phyloP scores from a whole-genome alignment of 2,329 filamentous ascomycete species.

The Rhynchosporium agropyri region DNA sequence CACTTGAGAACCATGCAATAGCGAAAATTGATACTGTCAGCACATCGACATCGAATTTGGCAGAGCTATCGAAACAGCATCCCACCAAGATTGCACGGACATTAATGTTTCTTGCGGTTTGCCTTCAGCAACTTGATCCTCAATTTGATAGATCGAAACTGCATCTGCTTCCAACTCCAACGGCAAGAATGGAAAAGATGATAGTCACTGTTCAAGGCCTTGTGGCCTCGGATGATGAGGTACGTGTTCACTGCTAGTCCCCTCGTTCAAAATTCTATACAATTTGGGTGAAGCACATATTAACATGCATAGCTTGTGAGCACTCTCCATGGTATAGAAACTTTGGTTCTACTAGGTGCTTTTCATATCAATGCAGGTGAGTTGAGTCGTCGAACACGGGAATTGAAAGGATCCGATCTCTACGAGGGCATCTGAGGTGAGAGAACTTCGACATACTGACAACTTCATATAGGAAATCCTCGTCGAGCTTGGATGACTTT shows the following conservation, averaged over 20 bases:
- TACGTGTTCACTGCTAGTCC: too few relatives aligned
- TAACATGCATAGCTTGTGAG: constrained; percentile 41
- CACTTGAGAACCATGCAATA: constrained; percentile 22
- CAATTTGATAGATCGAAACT: constrained; percentile 34
- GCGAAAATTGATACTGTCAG: constrained; percentile 15
- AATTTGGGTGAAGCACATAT: too few relatives aligned
- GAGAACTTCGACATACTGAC: not conserved
- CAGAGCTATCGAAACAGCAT: constrained; percentile 31
- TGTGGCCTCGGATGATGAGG: constrained; percentile 51
- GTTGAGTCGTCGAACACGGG: not conserved
- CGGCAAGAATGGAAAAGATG: constrained; percentile 37
- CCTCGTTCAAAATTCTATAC: too few relatives aligned
- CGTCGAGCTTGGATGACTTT: constrained; percentile 53
- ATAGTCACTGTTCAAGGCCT: constrained; percentile 35
- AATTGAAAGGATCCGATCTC: not conserved
- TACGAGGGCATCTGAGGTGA: not conserved
- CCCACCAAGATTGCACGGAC: constrained; percentile 37
- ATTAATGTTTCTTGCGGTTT: constrained; percentile 38
- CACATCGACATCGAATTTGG: constrained; percentile 31
- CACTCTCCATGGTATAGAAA: constrained; percentile 55
- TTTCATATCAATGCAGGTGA: constrained; percentile 47
- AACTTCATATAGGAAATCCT: constrained; percentile 45
- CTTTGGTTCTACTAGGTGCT: constrained; percentile 52
- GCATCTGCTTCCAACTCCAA: constrained; percentile 29
- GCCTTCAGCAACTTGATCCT: constrained; percentile 38